These are phyloP conservation scores for Quercus phellos DNA, from an alignment of 331 rosid genomes.

Conservation along the genomic window DNA sequence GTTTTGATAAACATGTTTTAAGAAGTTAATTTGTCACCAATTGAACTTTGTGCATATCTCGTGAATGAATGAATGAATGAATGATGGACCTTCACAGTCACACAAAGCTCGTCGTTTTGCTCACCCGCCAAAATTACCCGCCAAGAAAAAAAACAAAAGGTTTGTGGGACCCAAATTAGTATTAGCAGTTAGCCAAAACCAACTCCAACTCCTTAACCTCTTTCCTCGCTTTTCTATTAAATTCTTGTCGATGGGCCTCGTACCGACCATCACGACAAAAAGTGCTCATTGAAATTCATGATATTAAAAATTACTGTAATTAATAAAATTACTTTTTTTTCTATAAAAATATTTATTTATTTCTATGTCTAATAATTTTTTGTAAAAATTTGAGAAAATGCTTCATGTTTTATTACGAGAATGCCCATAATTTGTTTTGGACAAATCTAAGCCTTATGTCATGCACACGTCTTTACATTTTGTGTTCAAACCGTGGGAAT, in stretches of 20 bases:
- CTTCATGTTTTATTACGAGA: no score
- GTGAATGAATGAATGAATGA: no score
- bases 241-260: conserved; percentile 8
- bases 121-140: conserved; percentile 39
- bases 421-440: no score
- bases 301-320: background rate
- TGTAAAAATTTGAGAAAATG: no score
- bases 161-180: conserved; percentile 17
- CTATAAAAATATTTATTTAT: no score
- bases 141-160: conserved; percentile 14
- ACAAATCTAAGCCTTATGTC: no score
- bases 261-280: conserved; percentile 11
- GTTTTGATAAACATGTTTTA: background rate
- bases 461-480: no score
- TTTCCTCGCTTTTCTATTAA: conserved; percentile 35
- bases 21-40: background rate
- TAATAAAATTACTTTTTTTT: background rate
- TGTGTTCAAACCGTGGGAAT: no score
- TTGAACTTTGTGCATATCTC: no score
- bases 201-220: background rate
- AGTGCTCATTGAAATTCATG: background rate
- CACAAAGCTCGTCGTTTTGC: background rate
- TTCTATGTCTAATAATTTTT: no score
- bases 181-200: background rate
- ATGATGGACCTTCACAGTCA: no score